Conservation (phyloP, 2,329 filamentous ascomycete genomes). For the Reticulascus tulasneorum region DNA sequence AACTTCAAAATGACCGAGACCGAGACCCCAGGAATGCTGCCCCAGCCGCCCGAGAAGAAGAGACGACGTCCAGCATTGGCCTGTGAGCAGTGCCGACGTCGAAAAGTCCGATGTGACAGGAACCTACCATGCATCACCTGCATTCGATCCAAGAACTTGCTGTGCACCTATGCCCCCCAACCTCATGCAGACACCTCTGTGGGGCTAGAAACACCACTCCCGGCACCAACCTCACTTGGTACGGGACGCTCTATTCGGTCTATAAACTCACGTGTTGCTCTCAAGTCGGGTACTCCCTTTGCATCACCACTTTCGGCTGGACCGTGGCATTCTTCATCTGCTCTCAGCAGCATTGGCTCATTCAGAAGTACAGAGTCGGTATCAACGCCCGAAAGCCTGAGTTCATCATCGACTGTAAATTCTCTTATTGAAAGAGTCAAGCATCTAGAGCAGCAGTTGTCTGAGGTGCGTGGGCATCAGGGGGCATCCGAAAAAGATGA, state of each 20-base stretch:
- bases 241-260: too few species aligned
- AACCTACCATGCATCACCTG: constrained; percentile 57
- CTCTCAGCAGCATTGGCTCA: not conserved
- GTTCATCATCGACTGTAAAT: constrained; percentile 19
- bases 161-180: constrained; percentile 47
- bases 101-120: constrained; percentile 60
- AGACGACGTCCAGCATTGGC: constrained; percentile 40
- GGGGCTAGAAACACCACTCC: too few species aligned
- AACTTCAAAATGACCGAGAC: constrained; percentile 6
- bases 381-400: constrained; percentile 15
- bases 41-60: constrained; percentile 26
- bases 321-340: too few species aligned
- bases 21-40: constrained; percentile 3
- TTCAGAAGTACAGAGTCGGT: not conserved
- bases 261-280: too few species aligned
- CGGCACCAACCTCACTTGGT: too few species aligned
- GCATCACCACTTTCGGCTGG: too few species aligned
- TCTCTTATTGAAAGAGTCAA: constrained; percentile 33
- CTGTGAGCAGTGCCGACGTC: constrained; percentile 53
- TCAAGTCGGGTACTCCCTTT: too few species aligned
- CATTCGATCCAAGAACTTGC: constrained; percentile 47
- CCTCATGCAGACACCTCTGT: too few species aligned
- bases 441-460: constrained; percentile 40
- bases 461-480: too few species aligned
- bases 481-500: too few species aligned